Conservation (phyloP, 2,329 filamentous ascomycete species). For the Botrytis squamosa region DNA sequence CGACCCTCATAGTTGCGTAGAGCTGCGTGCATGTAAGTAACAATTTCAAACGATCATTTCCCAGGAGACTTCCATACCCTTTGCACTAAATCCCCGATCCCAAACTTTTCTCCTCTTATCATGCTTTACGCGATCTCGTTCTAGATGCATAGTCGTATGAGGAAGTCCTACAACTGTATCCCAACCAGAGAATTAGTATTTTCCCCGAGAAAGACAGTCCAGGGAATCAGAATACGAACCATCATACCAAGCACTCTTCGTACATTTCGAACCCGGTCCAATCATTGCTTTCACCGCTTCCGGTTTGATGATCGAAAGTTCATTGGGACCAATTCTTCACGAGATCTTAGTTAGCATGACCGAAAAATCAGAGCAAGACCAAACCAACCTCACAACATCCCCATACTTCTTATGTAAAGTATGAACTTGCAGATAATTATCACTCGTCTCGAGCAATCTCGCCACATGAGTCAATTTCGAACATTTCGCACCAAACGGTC, state of each 20-base stretch:
- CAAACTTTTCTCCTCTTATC: conserved; percentile 31
- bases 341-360: not conserved
- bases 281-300: conserved; percentile 28
- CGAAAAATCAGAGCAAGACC: not conserved
- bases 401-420: conserved; percentile 30
- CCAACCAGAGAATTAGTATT: not conserved
- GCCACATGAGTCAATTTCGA: conserved; percentile 30
- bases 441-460: conserved; percentile 9
- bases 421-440: conserved; percentile 26
- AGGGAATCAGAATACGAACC: not conserved
- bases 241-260: conserved; percentile 33
- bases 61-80: conserved; percentile 22
- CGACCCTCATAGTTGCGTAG: conserved; percentile 31
- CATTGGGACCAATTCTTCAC: conserved; percentile 25
- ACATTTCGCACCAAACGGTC: conserved; percentile 30
- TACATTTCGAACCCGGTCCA: conserved; percentile 28
- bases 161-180: conserved; percentile 17
- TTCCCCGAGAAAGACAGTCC: not conserved
- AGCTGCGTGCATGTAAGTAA: conserved; percentile 21
- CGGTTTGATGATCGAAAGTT: conserved; percentile 28
- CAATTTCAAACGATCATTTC: not conserved
- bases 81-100: conserved; percentile 28
- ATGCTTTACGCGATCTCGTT: conserved; percentile 28
- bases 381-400: conserved; percentile 29
- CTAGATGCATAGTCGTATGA: conserved; percentile 23